Percentiles rank a stretch among this genome's conserved stretches.
Conservation (phyloP, 306 rosid species). For the Ziziphus jujuba region DNA sequence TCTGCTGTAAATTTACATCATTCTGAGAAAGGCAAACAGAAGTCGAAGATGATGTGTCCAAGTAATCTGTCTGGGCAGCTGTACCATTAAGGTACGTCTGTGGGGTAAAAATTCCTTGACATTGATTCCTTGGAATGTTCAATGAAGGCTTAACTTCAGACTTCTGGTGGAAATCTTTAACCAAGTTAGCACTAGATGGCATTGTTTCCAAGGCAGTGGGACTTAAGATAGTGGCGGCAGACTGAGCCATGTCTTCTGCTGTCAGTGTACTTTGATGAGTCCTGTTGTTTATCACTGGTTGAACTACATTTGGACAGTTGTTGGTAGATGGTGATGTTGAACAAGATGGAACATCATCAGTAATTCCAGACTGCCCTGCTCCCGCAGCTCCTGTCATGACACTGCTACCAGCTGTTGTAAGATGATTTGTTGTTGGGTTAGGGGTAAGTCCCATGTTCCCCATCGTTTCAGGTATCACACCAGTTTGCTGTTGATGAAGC, state of each 20-base stretch:
- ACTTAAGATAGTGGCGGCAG: slow-evolving; percentile 61
- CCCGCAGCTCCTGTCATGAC: slow-evolving; percentile 50
- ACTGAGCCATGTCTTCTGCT: slow-evolving; percentile 81
- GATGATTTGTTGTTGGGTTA: slow-evolving; percentile 45
- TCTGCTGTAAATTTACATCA: slow-evolving; percentile 67
- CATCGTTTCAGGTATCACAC: slow-evolving; percentile 50
- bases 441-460: slow-evolving; percentile 49
- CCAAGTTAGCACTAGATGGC: slow-evolving; percentile 52
- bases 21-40: slow-evolving; percentile 84
- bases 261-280: slow-evolving; percentile 40
- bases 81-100: slow-evolving; percentile 52
- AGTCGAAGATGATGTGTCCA: slow-evolving; percentile 95
- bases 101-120: slow-evolving; percentile 55
- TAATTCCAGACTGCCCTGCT: slow-evolving; percentile 71
- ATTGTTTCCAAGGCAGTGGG: slow-evolving; percentile 52
- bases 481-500: slow-evolving; percentile 66
- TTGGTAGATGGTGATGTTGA: slow-evolving; percentile 95
- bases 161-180: slow-evolving; percentile 62
- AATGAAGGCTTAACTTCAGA: slow-evolving; percentile 74
- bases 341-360: slow-evolving; percentile 88
- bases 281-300: slow-evolving; percentile 46
- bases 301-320: slow-evolving; percentile 60
- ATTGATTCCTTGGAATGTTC: slow-evolving; percentile 64
- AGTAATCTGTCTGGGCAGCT: slow-evolving; percentile 67
- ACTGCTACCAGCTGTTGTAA: slow-evolving; percentile 49